Percentiles rank a stretch among this genome's conserved stretches.
phyloP scores from a whole-genome alignment of 2,329 filamentous ascomycete genomes.

The Botryotinia convoluta region DNA sequence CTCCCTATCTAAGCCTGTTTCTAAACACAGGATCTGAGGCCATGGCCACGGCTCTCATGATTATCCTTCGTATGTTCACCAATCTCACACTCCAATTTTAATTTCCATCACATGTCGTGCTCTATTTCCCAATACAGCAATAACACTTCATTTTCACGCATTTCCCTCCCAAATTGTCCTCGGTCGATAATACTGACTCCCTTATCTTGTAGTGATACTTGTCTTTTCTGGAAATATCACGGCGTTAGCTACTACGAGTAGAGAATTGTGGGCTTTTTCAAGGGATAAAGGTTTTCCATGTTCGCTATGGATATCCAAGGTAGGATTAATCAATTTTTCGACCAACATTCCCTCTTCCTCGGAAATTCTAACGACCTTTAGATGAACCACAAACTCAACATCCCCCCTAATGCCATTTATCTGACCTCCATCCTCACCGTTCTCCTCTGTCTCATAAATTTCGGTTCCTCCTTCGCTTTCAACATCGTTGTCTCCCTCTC shows the following conservation, averaged over 20 bases:
- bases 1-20: conserved; percentile 40
- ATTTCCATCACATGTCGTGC: not conserved
- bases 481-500: conserved; percentile 53
- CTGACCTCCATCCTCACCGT: conserved; percentile 27
- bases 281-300: conserved; percentile 28
- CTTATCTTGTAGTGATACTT: conserved; percentile 33
- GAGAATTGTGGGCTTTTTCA: conserved; percentile 45
- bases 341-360: not conserved
- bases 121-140: not conserved
- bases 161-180: not conserved
- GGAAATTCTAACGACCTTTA: conserved; percentile 3
- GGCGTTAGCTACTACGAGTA: conserved; percentile 39
- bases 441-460: conserved; percentile 44
- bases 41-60: conserved; percentile 47
- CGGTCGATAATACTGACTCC: not conserved
- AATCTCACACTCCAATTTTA: not conserved
- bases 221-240: conserved; percentile 42
- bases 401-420: conserved; percentile 31
- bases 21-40: conserved; percentile 44
- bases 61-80: conserved; percentile 39
- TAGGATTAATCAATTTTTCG: conserved; percentile 23
- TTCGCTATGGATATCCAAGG: conserved; percentile 42
- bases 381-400: conserved; percentile 38
- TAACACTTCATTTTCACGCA: not conserved
- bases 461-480: conserved; percentile 51